These are phyloP conservation scores for Macrotyloma uniflorum DNA, from an alignment of 306 rosid species.

Conservation along the genomic window DNA sequence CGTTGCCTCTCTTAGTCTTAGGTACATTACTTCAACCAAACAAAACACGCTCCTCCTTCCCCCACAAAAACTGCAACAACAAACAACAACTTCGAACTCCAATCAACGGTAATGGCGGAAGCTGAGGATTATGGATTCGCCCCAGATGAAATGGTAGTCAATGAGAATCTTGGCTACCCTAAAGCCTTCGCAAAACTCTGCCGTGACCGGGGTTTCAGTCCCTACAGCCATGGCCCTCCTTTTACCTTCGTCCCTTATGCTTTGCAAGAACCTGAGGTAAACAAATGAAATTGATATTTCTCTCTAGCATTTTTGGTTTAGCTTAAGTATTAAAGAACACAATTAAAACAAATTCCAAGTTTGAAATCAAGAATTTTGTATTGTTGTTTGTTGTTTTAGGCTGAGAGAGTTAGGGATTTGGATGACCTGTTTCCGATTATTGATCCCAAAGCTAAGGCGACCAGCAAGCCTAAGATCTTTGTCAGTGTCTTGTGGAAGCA, in stretches of 20 bases:
- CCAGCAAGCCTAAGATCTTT: slow-evolving; percentile 78
- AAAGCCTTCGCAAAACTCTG: slow-evolving; percentile 74
- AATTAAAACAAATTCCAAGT: slow-evolving; percentile 20
- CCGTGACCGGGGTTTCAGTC: slow-evolving; percentile 54
- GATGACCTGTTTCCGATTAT: slow-evolving; percentile 74
- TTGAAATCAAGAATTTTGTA: background rate
- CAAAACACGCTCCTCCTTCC: slow-evolving; percentile 15
- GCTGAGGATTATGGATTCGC: slow-evolving; percentile 58
- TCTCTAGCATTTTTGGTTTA: background rate
- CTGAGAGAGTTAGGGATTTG: slow-evolving; percentile 51
- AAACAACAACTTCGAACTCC: slow-evolving; percentile 25
- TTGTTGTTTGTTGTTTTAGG: slow-evolving; percentile 44
- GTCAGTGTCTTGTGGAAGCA: slow-evolving; percentile 88
- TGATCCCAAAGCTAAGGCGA: slow-evolving; percentile 76
- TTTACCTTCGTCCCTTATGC: slow-evolving; percentile 74
- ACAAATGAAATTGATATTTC: background rate
- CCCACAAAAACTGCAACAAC: background rate
- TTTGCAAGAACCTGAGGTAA: slow-evolving; percentile 76
- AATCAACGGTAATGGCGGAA: slow-evolving; percentile 55
- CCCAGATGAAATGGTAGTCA: slow-evolving; percentile 63
- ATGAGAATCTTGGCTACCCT: slow-evolving; percentile 80
- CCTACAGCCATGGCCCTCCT: slow-evolving; percentile 80
- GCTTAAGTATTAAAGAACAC: background rate
- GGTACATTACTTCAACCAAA: slow-evolving; percentile 6
- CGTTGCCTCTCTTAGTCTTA: slow-evolving; percentile 49